Percentiles rank a stretch among this genome's conserved stretches.
phyloP scores from a whole-genome alignment of 805 yeast genomes.

The Monosporozyma aquatica region DNA sequence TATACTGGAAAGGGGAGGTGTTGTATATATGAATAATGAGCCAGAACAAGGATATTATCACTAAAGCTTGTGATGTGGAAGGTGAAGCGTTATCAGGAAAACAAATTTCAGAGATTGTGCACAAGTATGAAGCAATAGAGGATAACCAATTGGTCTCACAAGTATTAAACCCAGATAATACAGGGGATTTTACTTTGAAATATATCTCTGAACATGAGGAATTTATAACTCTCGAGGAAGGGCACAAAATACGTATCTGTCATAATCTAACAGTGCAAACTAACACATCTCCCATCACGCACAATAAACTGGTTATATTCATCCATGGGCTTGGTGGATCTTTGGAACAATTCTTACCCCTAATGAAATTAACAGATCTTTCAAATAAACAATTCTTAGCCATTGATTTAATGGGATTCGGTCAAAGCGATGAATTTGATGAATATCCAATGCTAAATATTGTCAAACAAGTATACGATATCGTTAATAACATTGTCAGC shows the following conservation, averaged over 20 bases:
- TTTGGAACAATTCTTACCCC: conserved; percentile 71
- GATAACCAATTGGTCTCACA: conserved; percentile 8
- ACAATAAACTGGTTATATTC: conserved; percentile 40
- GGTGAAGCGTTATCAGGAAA: conserved; percentile 16
- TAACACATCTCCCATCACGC: not conserved
- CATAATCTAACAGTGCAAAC: conserved; percentile 20
- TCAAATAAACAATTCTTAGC: conserved; percentile 57
- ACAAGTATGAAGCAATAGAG: conserved; percentile 8
- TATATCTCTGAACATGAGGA: conserved; percentile 16
- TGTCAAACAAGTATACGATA: not conserved
- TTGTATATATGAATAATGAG: no score
- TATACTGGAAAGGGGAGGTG: no score
- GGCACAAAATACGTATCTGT: conserved; percentile 15
- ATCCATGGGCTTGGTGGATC: conserved; percentile 91
- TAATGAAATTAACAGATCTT: conserved; percentile 48
- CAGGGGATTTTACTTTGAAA: conserved; percentile 17
- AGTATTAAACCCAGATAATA: conserved; percentile 9
- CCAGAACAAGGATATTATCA: not conserved
- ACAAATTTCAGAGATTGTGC: conserved; percentile 15
- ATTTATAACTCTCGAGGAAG: conserved; percentile 2
- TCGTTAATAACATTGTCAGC: not conserved
- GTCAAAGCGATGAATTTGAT: conserved; percentile 34
- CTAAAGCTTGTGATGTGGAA: conserved; percentile 10
- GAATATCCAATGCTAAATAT: conserved; percentile 17
- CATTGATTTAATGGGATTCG: conserved; percentile 85